Conservation (phyloP, 257 asterid species). For the Ilex aquifolium region DNA sequence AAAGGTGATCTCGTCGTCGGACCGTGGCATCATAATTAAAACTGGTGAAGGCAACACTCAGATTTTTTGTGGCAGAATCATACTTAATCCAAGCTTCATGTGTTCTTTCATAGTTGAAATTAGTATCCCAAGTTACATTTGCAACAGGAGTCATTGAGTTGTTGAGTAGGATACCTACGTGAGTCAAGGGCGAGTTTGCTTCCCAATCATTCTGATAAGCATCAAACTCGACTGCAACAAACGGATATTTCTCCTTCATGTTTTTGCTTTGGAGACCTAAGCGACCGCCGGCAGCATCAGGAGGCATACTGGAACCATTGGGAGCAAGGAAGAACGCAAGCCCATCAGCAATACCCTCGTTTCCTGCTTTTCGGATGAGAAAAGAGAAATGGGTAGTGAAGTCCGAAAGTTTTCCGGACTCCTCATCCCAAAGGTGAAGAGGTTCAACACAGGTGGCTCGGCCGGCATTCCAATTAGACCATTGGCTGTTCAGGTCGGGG, state of each 20-base stretch:
- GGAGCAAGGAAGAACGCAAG: slow-evolving; percentile 11
- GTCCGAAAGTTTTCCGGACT: slow-evolving; percentile 10
- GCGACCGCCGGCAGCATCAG: background rate
- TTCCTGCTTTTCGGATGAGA: background rate
- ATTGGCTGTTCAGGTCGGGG: background rate
- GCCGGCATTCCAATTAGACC: background rate
- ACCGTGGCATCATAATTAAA: background rate
- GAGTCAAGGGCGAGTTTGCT: background rate
- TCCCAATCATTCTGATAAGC: slow-evolving; percentile 7
- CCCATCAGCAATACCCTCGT: background rate
- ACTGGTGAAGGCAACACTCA: slow-evolving; percentile 19
- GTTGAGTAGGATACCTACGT: slow-evolving; percentile 11
- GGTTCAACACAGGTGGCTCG: slow-evolving; percentile 8
- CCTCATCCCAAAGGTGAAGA: slow-evolving; percentile 19
- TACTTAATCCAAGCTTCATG: slow-evolving; percentile 29
- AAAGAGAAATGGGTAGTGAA: slow-evolving; percentile 18
- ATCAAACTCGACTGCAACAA: slow-evolving; percentile 24
- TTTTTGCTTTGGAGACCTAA: background rate
- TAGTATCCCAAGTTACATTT: slow-evolving; percentile 11
- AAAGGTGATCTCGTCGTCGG: background rate
- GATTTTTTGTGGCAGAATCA: slow-evolving; percentile 10
- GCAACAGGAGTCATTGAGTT: slow-evolving; percentile 8
- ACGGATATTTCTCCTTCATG: background rate
- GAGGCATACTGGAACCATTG: background rate
- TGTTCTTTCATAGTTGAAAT: background rate